These are phyloP conservation scores for Paracoccidioides lutzii DNA, from an alignment of 2,329 filamentous ascomycete species.

Conservation along the genomic window DNA sequence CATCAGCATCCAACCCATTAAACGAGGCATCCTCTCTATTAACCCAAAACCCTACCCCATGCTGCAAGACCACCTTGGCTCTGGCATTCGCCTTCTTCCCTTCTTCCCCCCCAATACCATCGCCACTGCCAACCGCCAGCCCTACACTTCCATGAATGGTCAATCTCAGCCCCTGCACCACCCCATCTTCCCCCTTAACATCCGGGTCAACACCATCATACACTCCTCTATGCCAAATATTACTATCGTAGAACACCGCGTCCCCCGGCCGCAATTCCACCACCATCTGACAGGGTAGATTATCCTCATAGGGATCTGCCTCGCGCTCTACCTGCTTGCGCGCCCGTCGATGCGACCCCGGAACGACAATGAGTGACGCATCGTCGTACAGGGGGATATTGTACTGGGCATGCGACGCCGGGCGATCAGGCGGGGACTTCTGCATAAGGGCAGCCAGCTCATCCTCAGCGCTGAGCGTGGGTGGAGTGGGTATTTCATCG, in stretches of 20 bases:
- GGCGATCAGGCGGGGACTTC: constrained; percentile 30
- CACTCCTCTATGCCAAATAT: constrained; percentile 50
- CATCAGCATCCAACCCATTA: constrained; percentile 11
- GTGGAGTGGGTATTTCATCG: constrained; percentile 56
- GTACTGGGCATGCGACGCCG: constrained; percentile 70
- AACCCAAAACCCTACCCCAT: constrained; percentile 35
- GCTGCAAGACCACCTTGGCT: constrained; percentile 33
- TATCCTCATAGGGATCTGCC: constrained; percentile 51
- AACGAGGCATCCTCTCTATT: constrained; percentile 30
- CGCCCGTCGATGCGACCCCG: constrained; percentile 59
- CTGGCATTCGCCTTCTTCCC: constrained; percentile 24
- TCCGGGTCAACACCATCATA: constrained; percentile 20
- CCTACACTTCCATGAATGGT: constrained; percentile 34
- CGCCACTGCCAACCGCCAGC: constrained; percentile 18
- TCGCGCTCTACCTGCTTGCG: constrained; percentile 56
- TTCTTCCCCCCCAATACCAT: constrained; percentile 6
- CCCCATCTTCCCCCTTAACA: constrained; percentile 18
- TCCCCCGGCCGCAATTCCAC: constrained; percentile 62
- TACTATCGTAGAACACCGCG: constrained; percentile 80
- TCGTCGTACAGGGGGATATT: constrained; percentile 73
- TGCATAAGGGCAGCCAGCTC: constrained; percentile 49
- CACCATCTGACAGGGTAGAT: constrained; percentile 50
- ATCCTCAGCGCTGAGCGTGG: constrained; percentile 49
- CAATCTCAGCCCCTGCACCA: constrained; percentile 26
- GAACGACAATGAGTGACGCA: constrained; percentile 59